phyloP scores from a whole-genome alignment of 2,329 filamentous ascomycete species.

The Exserohilum rostratum region DNA sequence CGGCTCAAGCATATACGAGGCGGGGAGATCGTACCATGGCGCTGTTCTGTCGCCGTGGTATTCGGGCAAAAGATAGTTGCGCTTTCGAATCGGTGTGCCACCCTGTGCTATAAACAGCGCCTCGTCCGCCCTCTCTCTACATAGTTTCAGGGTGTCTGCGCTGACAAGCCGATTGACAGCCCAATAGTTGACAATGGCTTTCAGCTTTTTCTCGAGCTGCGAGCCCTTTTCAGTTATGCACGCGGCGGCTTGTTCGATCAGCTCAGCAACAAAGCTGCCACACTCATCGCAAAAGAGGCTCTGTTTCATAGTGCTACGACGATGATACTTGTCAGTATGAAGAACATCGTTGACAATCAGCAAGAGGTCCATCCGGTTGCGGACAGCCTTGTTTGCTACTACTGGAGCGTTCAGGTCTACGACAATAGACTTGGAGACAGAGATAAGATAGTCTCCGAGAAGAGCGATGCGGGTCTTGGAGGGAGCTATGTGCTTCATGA shows the following conservation, averaged over 20 bases:
- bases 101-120: slow-evolving; percentile 43
- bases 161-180: slow-evolving; percentile 68
- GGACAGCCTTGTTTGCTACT: slow-evolving; percentile 59
- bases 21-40: slow-evolving; percentile 82
- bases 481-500: slow-evolving; percentile 71
- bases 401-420: slow-evolving; percentile 20
- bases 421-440: slow-evolving; percentile 67
- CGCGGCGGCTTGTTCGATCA: slow-evolving; percentile 64
- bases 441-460: slow-evolving; percentile 76
- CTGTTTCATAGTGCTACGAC: slow-evolving; percentile 12
- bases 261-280: slow-evolving; percentile 64
- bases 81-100: slow-evolving; percentile 55
- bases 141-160: slow-evolving; percentile 58
- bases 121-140: slow-evolving; percentile 64
- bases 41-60: slow-evolving; percentile 75
- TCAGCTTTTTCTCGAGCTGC: slow-evolving; percentile 67
- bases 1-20: slow-evolving; percentile 79
- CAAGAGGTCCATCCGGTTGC: slow-evolving; percentile 75
- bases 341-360: slow-evolving; percentile 81
- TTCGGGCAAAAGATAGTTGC: slow-evolving; percentile 72
- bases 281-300: slow-evolving; percentile 43
- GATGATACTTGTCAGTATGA: slow-evolving; percentile 52
- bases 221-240: slow-evolving; percentile 63
- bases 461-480: slow-evolving; percentile 70
- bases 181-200: slow-evolving; percentile 72